phyloP scores from a whole-genome alignment of 225 moss, liverwort and hornwort species.

The Pleurozium schreberi region DNA sequence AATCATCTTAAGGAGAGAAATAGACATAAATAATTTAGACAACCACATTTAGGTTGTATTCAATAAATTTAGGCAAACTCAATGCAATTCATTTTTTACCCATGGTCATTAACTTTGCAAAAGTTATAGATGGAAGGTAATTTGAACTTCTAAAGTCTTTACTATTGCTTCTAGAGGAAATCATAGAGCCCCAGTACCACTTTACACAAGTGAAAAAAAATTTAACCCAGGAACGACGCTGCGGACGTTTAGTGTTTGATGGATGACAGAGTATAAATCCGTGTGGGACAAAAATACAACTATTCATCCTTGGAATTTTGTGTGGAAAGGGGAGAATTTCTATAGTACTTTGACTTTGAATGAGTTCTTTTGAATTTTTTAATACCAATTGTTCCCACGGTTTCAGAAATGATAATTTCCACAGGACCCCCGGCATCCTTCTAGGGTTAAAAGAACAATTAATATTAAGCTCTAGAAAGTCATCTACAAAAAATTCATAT shows the following conservation, averaged over 20 bases:
- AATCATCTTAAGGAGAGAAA: background rate
- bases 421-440: no score
- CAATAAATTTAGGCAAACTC: background rate
- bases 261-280: no score
- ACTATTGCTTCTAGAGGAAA: background rate
- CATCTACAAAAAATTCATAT: background rate
- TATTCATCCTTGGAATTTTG: no score
- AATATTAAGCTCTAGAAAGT: rapidly evolving
- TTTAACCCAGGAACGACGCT: no score
- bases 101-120: rapidly evolving
- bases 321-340: no score
- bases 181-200: background rate
- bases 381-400: no score
- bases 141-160: background rate
- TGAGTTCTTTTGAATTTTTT: no score
- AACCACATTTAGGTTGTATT: background rate
- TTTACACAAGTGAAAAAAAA: background rate
- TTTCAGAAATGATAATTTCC: no score
- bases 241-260: no score
- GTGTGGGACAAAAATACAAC: no score
- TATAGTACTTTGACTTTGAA: no score
- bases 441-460: background rate
- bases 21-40: background rate
- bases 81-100: background rate
- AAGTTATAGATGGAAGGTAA: background rate